Base-by-base conservation (phyloP, 192 early-diverging fungal species). In the Podila horticola region DNA sequence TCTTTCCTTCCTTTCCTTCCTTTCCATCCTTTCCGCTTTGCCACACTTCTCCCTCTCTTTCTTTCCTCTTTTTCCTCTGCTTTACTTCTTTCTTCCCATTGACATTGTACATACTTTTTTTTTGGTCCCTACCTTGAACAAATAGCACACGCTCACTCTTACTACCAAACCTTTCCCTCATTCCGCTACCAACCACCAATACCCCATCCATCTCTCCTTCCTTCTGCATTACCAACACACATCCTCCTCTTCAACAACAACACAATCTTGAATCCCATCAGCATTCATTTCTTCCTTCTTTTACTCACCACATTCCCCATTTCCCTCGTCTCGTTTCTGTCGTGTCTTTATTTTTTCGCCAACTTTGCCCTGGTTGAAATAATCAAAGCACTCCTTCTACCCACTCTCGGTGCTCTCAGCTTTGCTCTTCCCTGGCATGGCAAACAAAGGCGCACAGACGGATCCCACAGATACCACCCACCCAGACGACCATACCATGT, bases 391-490 rank as follows among this genome's bases (percentile, higher is more conserved):
- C 3, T 19, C 38, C 51, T 7, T 3, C 17, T 4, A 15, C 17
- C 6, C 59, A 2, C 29, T 6, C 20, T 30, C 29, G 17, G 26
- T 24, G 26, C 59, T 24, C 26, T 24, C 59, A 19, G 30, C 28
- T 45, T 45, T 45, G 41, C 41, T 45, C 41, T 13, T 45, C 4
- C 3, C 41, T 45, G 63, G 62, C 64, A 71, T 66, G 64, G 52
- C 48, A 66, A 79, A 71, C 75, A 79, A 79, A 79, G 64, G 69
- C 64, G 75, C 75, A 79, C 75, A 79, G 68, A 79, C 61, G 15
- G 63, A 36, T 2, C n/a, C 31, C 59, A n/a, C 66, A 55, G 30
- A 48, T 22, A 34, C 28, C 41, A 34, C 30, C 20, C 26, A 22
- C 24, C 65, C 58, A 29, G 61, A 4, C 59, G 34, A 28, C 58